A percentile compares a stretch with the other conserved stretches of the same genome.
Conservation (phyloP, 176 grass and related monocot genomes). For the Paspalum notatum region DNA sequence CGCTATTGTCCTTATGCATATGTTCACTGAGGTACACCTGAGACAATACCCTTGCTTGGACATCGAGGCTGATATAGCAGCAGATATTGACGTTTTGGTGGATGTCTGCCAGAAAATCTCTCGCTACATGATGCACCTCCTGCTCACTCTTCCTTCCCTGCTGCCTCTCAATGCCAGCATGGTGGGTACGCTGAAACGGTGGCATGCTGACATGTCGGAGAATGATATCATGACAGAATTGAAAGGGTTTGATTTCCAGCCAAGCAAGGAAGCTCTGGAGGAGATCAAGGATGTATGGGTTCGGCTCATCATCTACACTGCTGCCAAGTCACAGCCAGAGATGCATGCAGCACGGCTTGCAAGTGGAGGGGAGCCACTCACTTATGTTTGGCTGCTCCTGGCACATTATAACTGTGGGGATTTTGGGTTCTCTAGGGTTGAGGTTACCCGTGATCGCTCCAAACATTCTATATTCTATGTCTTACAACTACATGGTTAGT, state of each 20-base stretch:
- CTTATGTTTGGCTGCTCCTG: constrained; percentile 19
- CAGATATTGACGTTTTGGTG: neutral
- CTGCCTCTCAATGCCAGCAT: neutral
- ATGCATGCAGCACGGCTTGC: neutral
- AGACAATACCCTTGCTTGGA: neutral
- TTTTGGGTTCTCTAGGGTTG: neutral
- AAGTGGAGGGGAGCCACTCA: constrained; percentile 22
- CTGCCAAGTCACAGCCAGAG: constrained; percentile 21
- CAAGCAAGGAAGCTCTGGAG: neutral
- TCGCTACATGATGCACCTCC: constrained; percentile 23
- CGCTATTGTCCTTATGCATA: constrained; percentile 9
- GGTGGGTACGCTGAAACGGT: neutral
- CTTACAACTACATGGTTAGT: constrained; percentile 5
- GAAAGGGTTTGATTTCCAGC: neutral
- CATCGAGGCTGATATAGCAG: neutral
- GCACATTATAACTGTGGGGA: neutral
- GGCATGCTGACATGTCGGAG: neutral
- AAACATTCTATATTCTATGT: constrained; percentile 8
- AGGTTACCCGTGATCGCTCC: constrained; percentile 9
- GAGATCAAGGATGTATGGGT: constrained; percentile 14
- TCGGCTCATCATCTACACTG: neutral
- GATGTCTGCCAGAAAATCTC: constrained; percentile 20
- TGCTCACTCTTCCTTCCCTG: neutral
- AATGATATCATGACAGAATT: constrained; percentile 7
- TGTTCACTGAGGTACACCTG: neutral